Percentiles rank a stretch among this genome's conserved stretches.
phyloP scores from a whole-genome alignment of 2,329 filamentous ascomycete species.

The Aspergillus hiratsukae region DNA sequence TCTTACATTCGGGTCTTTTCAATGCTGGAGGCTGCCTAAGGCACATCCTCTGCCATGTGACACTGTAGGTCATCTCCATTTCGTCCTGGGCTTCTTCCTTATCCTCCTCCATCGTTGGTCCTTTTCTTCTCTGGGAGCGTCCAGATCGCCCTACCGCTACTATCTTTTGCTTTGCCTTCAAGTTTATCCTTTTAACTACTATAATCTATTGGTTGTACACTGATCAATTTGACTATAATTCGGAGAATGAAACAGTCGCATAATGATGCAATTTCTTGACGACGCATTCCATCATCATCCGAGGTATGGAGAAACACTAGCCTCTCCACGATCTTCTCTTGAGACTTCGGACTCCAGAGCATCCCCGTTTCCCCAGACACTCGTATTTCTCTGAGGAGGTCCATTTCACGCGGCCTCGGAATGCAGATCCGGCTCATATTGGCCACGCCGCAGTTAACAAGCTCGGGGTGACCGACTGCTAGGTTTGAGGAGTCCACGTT shows the following conservation, averaged over 20 bases:
- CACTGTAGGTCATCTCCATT: no score
- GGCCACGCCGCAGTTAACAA: not conserved
- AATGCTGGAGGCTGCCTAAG: no score
- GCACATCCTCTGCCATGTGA: no score
- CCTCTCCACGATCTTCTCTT: not conserved
- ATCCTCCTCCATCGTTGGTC: no score
- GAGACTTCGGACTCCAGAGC: not conserved
- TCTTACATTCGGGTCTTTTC: no score
- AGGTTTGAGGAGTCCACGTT: not conserved
- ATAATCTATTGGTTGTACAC: no score
- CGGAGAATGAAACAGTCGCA: not conserved
- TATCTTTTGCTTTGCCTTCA: not conserved
- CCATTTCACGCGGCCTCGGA: not conserved
- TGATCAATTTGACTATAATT: no score
- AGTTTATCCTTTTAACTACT: not conserved
- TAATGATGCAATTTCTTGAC: not conserved
- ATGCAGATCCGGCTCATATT: not conserved
- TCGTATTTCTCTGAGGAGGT: not conserved
- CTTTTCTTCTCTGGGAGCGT: no score
- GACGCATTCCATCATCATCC: not conserved
- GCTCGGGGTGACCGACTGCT: not conserved
- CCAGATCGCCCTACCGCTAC: no score
- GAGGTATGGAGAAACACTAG: not conserved
- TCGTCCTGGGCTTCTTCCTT: no score
- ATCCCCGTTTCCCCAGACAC: not conserved